phyloP scores from a whole-genome alignment of 2,329 filamentous ascomycete genomes.

The Colletotrichum falcatum region DNA sequence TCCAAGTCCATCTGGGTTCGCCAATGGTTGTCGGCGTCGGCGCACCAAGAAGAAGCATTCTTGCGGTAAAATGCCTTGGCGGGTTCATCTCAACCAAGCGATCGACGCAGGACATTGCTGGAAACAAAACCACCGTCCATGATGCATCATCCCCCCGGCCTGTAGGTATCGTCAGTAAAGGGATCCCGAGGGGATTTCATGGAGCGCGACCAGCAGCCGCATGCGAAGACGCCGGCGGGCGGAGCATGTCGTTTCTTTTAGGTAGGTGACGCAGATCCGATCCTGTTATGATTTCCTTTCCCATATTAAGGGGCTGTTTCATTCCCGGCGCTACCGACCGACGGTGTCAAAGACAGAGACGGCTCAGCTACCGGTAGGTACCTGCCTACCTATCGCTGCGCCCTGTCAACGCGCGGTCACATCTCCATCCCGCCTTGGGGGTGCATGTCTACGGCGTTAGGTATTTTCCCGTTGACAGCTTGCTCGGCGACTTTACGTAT shows the following conservation, averaged over 20 bases:
- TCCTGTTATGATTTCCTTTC: conserved; percentile 34
- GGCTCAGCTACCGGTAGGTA: no score
- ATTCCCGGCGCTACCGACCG: neutral
- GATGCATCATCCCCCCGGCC: no score
- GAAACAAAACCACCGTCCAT: no score
- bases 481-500: neutral
- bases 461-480: neutral
- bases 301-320: conserved; percentile 40
- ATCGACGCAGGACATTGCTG: conserved; percentile 37
- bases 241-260: no score
- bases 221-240: no score
- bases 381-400: no score
- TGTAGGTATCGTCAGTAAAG: no score
- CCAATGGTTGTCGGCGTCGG: conserved; percentile 19
- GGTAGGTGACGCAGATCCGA: conserved; percentile 6
- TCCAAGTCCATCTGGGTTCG: conserved; percentile 7
- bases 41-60: conserved; percentile 32
- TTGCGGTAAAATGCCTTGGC: conserved; percentile 27
- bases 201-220: no score
- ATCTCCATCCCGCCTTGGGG: neutral
- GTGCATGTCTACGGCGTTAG: neutral
- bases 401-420: no score
- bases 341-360: neutral
- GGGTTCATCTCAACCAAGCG: conserved; percentile 34
- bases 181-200: no score